Base-by-base conservation (phyloP, 495 filamentous ascomycete genomes). In the Aspergillus asperescens region DNA sequence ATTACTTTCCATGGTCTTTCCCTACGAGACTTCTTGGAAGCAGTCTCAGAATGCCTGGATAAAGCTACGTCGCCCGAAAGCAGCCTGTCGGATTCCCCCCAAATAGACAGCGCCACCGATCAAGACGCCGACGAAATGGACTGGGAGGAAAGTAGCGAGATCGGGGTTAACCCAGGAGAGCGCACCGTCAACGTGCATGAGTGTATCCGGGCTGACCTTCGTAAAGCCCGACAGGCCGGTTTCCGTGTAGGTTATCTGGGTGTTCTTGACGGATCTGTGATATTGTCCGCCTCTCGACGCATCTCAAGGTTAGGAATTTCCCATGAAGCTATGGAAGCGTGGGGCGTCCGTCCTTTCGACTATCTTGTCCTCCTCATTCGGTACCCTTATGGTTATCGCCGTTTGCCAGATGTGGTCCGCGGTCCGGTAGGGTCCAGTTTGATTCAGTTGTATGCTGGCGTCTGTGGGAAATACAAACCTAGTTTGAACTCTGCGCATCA, bases 351-450 rank as follows among this genome's bases (percentile, higher is more conserved):
- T 12, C 63, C 71, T 0, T 64, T 70, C 0, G 82, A 94, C 22
- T 93, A 93, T 60, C 63, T 96, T 35, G 80, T 94, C 5, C 72
- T 95, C 5, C 74, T 96, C 12, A 76, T 95, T n/a, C 77, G 80
- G 41, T 91, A 85, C 57, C 65, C 72, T 0, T 57, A 62, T 23
- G 72, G 68, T 1, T 96, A 95, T 67, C 62, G 59, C 10, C 60
- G 69, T 24, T 61, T 88, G 24, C 71, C 84, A 12, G 55, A 73
- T 37, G 64, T 84, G n/a, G 31, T 72, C 27, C 48, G 67, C 40
- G 42, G n/a, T 4, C 8, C 20, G 12, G 46, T 35, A 13, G 52
- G 42, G 1, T 35, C 29, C 20, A 22, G 29, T 8, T 7, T 47
- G 15, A 48, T 73, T 10, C 60, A 69, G 16, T 67, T 78, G 54